phyloP scores from a whole-genome alignment of 257 asterid genomes.

The Ilex aquifolium region DNA sequence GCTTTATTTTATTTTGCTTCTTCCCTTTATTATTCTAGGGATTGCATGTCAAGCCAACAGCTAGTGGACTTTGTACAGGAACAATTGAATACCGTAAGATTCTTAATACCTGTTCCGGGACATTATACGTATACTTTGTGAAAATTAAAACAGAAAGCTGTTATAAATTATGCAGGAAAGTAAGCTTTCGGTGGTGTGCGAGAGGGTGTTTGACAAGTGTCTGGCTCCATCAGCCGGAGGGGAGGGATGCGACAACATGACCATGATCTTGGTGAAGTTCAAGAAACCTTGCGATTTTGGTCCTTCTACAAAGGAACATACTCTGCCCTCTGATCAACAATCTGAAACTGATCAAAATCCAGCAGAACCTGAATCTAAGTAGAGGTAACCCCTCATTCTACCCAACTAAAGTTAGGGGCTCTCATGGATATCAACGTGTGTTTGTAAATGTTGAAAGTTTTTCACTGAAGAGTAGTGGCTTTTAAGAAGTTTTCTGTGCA shows the following conservation, averaged over 20 bases:
- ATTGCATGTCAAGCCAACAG: conserved; percentile 91
- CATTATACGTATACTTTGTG: background rate
- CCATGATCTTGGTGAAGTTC: conserved; percentile 86
- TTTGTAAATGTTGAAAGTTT: no score
- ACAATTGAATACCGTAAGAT: conserved; percentile 50
- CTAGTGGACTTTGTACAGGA: conserved; percentile 66
- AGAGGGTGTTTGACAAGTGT: conserved; percentile 61
- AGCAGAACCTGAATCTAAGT: conserved; percentile 3
- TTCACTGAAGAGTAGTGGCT: no score
- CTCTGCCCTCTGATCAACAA: conserved; percentile 27
- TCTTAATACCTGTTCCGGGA: conserved; percentile 1
- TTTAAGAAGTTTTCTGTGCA: no score
- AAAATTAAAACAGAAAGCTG: conserved; percentile 12
- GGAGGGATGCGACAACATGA: conserved; percentile 96
- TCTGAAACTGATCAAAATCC: conserved; percentile 9
- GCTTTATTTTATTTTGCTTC: background rate
- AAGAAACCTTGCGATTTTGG: conserved; percentile 30
- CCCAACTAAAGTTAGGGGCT: no score
- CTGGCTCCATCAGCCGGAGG: conserved; percentile 84
- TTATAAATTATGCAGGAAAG: conserved; percentile 46
- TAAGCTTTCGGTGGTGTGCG: conserved; percentile 76
- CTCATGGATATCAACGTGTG: no score
- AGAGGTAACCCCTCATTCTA: background rate
- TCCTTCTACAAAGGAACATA: conserved; percentile 21
- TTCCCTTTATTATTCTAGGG: conserved; percentile 41